phyloP scores from a whole-genome alignment of 2,329 filamentous ascomycete species.

The Keithomyces neogunnii region DNA sequence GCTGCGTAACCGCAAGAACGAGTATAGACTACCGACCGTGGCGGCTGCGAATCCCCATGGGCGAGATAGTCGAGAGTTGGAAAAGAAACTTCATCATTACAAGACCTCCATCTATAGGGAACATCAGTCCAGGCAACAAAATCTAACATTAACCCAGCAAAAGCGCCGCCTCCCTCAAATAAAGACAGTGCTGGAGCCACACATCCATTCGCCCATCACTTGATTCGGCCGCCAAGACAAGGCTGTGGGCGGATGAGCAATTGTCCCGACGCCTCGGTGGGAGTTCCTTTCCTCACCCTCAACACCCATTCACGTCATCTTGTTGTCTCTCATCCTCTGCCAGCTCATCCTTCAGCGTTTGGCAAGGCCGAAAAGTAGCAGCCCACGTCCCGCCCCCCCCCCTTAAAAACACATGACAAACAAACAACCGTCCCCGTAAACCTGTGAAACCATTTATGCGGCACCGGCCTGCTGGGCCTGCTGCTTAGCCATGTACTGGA shows the following conservation, averaged over 20 bases:
- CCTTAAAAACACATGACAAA: neutral
- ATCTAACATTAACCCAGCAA: constrained; percentile 4
- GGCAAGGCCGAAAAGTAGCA: neutral
- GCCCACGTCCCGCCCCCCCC: too few species aligned
- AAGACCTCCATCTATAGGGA: constrained; percentile 6
- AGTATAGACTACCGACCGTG: too few species aligned
- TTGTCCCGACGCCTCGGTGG: neutral
- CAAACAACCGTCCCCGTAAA: neutral
- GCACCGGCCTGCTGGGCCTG: constrained; percentile 13
- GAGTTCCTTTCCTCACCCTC: neutral
- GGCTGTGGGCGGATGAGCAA: neutral
- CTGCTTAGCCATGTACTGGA: constrained; percentile 64
- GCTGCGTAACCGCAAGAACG: too few species aligned
- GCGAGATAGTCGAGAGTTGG: too few species aligned
- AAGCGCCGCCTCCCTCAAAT: constrained; percentile 3
- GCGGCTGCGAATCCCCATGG: too few species aligned
- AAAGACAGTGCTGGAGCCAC: constrained; percentile 3
- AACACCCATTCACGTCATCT: neutral
- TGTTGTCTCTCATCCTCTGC: neutral
- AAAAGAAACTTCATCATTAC: constrained; percentile 2
- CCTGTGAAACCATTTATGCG: neutral
- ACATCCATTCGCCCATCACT: neutral
- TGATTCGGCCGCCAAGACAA: neutral
- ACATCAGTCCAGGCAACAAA: neutral
- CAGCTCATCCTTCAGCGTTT: neutral